A percentile compares a stretch with the other conserved stretches of the same genome.
Conservation (phyloP, 768 basidiomycete species). For the Cubamyces sp. region DNA sequence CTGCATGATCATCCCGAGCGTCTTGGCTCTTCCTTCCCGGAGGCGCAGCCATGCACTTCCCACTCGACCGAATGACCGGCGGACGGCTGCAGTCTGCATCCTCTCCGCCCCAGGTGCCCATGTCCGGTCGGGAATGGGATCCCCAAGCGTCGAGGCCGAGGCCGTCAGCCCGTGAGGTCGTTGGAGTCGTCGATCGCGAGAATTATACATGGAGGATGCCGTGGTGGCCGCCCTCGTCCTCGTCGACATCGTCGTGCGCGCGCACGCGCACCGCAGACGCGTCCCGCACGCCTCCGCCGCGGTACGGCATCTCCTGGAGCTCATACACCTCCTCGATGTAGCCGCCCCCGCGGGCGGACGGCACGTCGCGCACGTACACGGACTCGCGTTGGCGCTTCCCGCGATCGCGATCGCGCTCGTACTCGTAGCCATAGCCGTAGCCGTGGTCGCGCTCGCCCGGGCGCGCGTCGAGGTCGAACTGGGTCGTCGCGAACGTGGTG, state of each 20-base stretch:
- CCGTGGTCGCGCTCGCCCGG: not conserved
- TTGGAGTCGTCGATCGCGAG: too few relatives aligned
- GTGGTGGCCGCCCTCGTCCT: too few relatives aligned
- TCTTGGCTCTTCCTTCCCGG: too few relatives aligned
- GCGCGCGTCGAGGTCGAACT: not conserved
- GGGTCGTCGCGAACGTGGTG: not conserved
- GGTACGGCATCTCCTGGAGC: constrained; percentile 9
- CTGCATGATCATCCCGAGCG: too few relatives aligned
- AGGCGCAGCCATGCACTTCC: too few relatives aligned
- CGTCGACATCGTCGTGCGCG: not conserved
- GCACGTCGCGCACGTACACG: constrained; percentile 15
- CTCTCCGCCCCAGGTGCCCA: too few relatives aligned
- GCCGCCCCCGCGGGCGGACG: not conserved
- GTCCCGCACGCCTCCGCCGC: not conserved
- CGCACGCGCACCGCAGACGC: not conserved
- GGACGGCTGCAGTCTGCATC: too few relatives aligned
- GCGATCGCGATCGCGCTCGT: not conserved
- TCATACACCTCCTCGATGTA: constrained; percentile 22
- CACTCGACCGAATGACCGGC: too few relatives aligned
- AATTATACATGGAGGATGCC: not conserved
- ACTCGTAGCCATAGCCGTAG: not conserved
- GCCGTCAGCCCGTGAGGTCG: too few relatives aligned
- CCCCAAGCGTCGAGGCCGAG: too few relatives aligned
- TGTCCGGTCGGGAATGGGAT: too few relatives aligned
- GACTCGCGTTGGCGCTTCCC: constrained; percentile 2